Evolutionary conservation across 306 rosid genomes (phyloP).

Genomic region (Pachyrhizus erosus): DNA sequence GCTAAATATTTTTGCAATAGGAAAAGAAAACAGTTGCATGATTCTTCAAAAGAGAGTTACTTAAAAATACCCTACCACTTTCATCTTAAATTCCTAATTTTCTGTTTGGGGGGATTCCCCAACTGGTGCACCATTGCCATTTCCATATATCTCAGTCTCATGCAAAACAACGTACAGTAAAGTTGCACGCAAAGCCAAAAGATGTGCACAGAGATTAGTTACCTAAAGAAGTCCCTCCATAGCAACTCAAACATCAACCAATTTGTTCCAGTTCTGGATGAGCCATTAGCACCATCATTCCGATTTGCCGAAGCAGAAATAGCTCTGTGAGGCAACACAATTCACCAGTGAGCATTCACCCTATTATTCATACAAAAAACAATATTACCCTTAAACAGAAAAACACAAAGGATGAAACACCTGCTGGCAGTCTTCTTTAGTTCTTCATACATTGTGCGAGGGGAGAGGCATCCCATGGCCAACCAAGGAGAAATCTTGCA

Average conservation of each 20-base stretch:
- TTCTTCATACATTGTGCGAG: conserved; percentile 83
- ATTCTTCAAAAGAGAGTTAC: conserved; percentile 9
- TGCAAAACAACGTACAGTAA: not conserved
- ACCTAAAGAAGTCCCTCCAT: conserved; percentile 99
- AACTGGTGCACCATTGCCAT: not conserved
- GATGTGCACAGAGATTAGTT: conserved; percentile 33
- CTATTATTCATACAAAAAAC: conserved; percentile 8
- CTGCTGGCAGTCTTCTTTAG: conserved; percentile 79
- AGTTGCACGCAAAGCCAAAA: conserved; percentile 19
- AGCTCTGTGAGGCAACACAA: conserved; percentile 47
- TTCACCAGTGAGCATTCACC: conserved; percentile 33
- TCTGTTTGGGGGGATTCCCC: not conserved
- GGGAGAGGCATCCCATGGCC: conserved; percentile 95
- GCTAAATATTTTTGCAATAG: not conserved
- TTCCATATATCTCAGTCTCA: not conserved
- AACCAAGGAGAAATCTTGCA: conserved; percentile 99
- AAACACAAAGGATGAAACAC: conserved; percentile 55
- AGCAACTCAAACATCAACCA: conserved; percentile 93
- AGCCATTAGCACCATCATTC: conserved; percentile 64
- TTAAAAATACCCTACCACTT: not conserved
- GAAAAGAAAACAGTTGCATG: not conserved
- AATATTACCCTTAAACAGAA: conserved; percentile 22
- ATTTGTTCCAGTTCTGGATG: conserved; percentile 65
- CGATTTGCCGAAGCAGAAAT: conserved; percentile 63
- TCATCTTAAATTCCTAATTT: not conserved